These are phyloP conservation scores for Cylindrotheca fusiformis DNA, from an alignment of 108 stramenopile species.

Conservation along the genomic window DNA sequence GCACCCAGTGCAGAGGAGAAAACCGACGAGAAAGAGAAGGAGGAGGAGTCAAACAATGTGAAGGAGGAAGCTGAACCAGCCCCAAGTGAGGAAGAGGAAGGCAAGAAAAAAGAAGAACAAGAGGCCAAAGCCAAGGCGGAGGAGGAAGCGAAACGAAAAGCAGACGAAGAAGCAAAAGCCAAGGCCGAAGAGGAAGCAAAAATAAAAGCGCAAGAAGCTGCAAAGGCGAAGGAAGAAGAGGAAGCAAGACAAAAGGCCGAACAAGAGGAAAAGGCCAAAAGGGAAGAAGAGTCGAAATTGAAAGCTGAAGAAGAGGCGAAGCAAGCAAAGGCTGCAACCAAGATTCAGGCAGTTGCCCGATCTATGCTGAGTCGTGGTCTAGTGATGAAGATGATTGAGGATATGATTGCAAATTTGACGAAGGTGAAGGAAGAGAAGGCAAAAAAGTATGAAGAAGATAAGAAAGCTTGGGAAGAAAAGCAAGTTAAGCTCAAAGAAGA, in stretches of 20 bases:
- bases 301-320: not conserved
- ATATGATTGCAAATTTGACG: conserved; percentile 15
- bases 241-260: not conserved
- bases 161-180: not conserved
- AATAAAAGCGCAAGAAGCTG: not conserved
- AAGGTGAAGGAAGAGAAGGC: conserved; percentile 5
- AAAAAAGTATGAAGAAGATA: conserved; percentile 3
- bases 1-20: too few species aligned
- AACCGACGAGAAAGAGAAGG: not conserved
- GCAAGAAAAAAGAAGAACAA: not conserved
- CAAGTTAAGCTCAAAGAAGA: conserved; percentile 4
- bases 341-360: conserved; percentile 7
- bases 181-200: not conserved
- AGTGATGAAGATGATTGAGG: conserved; percentile 8
- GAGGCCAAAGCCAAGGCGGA: not conserved
- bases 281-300: not conserved
- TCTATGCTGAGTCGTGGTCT: conserved; percentile 5
- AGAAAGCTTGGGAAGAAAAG: conserved; percentile 2
- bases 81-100: not conserved
- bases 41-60: not conserved
- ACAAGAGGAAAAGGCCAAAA: not conserved
- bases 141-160: not conserved
- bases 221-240: not conserved
- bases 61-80: not conserved
- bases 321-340: conserved; percentile 3